These are phyloP conservation scores for Berberis thunbergii DNA, from an alignment of 164 flowering plant genomes.

Conservation along the genomic window DNA sequence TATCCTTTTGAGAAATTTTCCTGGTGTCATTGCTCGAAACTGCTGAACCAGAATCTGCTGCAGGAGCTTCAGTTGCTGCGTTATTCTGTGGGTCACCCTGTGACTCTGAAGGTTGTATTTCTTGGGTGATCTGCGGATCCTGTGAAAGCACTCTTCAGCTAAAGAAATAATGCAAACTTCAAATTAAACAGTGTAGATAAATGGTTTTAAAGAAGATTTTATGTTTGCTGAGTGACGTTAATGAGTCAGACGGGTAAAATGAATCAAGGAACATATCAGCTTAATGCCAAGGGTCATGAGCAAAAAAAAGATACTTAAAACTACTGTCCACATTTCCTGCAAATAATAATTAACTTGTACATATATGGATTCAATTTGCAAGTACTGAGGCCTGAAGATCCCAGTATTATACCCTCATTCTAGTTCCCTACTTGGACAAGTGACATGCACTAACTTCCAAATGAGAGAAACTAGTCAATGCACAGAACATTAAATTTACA, in stretches of 20 bases:
- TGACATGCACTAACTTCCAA: neutral
- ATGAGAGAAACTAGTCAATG: neutral
- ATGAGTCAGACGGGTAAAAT: neutral
- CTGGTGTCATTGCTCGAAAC: slow-evolving; percentile 70
- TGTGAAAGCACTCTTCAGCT: slow-evolving; percentile 11
- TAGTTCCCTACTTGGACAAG: neutral
- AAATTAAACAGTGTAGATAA: neutral
- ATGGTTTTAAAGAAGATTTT: neutral
- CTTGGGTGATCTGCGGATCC: slow-evolving; percentile 43
- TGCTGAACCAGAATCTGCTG: slow-evolving; percentile 68
- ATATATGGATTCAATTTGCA: neutral
- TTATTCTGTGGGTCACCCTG: slow-evolving; percentile 58
- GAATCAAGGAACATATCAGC: neutral
- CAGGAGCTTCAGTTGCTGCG: slow-evolving; percentile 46
- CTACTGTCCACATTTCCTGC: no score
- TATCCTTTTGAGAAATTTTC: slow-evolving; percentile 67
- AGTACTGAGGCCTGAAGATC: neutral
- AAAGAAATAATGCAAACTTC: neutral
- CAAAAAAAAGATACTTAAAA: no score
- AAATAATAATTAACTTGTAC: no score
- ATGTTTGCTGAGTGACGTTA: neutral
- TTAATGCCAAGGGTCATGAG: no score
- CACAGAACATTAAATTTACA: neutral
- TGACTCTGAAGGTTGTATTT: slow-evolving; percentile 54
- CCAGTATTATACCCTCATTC: neutral